Evolutionary conservation across 805 yeast species (phyloP).

Genomic region (Blastobotrys attinorum): DNA sequence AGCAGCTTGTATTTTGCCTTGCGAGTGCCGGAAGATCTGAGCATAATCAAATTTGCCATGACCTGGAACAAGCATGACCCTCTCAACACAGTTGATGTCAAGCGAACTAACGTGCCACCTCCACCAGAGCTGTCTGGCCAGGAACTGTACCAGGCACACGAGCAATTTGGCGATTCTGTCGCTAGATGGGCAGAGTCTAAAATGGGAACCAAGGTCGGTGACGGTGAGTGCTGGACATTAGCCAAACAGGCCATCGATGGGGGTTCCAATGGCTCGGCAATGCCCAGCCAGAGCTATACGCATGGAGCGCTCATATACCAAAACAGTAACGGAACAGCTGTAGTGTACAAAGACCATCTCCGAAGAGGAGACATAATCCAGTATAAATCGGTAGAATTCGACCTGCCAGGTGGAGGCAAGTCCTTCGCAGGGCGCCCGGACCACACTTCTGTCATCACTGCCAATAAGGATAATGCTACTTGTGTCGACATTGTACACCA

Average conservation of each 20-base stretch:
- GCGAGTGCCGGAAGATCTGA: conserved; percentile 26
- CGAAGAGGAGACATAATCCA: conserved; percentile 33
- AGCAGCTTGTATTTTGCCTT: conserved; percentile 19
- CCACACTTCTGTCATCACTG: conserved; percentile 30
- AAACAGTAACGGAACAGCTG: conserved; percentile 2
- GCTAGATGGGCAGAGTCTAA: conserved; percentile 30
- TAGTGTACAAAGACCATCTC: conserved; percentile 18
- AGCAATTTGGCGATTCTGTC: conserved; percentile 26
- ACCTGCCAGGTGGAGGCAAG: conserved; percentile 8
- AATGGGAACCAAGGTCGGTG: conserved; percentile 27
- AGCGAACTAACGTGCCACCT: conserved; percentile 32
- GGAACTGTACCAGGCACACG: conserved; percentile 21
- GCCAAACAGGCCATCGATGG: conserved; percentile 29
- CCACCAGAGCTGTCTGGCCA: conserved; percentile 29
- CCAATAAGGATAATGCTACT: conserved; percentile 9
- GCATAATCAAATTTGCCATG: conserved; percentile 24
- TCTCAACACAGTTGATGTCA: conserved; percentile 30
- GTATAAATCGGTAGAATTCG: conserved; percentile 24
- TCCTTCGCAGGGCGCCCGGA: conserved; percentile 27
- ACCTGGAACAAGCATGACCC: conserved; percentile 29
- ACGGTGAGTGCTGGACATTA: conserved; percentile 36
- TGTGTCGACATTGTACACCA: conserved; percentile 24
- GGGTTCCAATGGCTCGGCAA: conserved; percentile 20
- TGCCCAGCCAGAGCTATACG: conserved; percentile 24
- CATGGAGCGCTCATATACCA: conserved; percentile 26